A percentile compares a stretch with the other conserved stretches of the same genome.
Conservation (phyloP, 2,329 filamentous ascomycete species). For the Phialocephala sp. region DNA sequence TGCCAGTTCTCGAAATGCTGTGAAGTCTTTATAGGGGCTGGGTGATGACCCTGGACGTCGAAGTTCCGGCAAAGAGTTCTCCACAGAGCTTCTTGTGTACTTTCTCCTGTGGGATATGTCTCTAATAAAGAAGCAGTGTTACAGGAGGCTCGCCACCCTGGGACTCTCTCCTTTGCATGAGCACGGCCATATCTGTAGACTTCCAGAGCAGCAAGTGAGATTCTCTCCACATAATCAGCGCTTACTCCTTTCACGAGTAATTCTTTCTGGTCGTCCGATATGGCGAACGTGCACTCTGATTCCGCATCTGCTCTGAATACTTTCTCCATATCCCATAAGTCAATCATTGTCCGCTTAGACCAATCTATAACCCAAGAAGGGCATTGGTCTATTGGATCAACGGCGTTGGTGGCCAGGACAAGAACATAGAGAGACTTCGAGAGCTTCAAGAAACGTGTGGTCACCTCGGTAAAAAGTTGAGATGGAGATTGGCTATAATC, state of each 20-base stretch:
- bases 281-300: background rate
- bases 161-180: background rate
- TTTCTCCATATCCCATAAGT: background rate
- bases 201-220: background rate
- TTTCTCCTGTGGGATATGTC: background rate
- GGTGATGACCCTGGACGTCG: background rate
- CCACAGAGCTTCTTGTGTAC: background rate
- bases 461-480: background rate
- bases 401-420: background rate
- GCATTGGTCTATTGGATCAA: background rate
- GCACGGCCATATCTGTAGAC: background rate
- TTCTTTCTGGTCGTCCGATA: background rate
- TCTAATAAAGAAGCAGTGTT: background rate
- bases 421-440: background rate
- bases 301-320: background rate
- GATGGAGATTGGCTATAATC: background rate
- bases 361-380: background rate
- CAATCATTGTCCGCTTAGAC: background rate
- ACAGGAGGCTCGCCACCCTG: background rate
- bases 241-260: background rate
- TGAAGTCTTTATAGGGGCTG: background rate
- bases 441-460: background rate
- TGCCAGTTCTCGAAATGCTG: background rate
- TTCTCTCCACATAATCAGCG: background rate
- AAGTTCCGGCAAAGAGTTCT: background rate